Evolutionary conservation across 495 filamentous ascomycete genomes (phyloP).

Genomic region (Hypoxylon subgilvum): DNA sequence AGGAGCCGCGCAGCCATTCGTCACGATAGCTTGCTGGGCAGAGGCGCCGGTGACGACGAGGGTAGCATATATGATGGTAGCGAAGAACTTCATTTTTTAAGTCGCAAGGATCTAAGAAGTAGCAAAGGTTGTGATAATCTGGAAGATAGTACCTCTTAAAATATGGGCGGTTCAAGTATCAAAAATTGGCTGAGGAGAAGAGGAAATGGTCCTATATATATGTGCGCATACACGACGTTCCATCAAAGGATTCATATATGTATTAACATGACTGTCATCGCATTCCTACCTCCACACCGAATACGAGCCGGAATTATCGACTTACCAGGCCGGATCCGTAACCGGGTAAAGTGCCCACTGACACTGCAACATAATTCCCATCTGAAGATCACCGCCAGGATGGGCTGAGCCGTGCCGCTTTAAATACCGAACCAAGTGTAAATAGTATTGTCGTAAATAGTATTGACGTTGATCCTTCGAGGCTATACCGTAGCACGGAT

Average conservation of each 20-base stretch:
- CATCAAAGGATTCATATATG: neutral
- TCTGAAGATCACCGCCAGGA: no score
- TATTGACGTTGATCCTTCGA: no score
- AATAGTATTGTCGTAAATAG: no score
- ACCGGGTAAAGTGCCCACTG: no score
- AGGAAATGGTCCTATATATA: no score
- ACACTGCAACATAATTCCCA: no score
- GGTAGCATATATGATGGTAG: conserved; percentile 27
- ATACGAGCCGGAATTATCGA: no score
- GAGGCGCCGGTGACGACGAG: conserved; percentile 32
- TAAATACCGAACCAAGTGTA: no score
- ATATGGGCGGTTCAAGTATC: neutral
- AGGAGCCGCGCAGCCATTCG: conserved; percentile 30
- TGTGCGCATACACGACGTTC: neutral
- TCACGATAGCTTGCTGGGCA: conserved; percentile 37
- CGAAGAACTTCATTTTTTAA: conserved; percentile 32
- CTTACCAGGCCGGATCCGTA: no score
- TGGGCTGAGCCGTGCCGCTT: no score
- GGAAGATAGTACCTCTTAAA: neutral
- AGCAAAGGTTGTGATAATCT: conserved; percentile 8
- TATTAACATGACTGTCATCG: conserved; percentile 13
- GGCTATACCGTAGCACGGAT: no score
- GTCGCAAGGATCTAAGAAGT: neutral
- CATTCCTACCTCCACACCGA: conserved; percentile 10
- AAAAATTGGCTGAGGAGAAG: neutral